Evolutionary conservation across 139 green algal species (phyloP).

Genomic region (Desmodesmus armatus): DNA sequence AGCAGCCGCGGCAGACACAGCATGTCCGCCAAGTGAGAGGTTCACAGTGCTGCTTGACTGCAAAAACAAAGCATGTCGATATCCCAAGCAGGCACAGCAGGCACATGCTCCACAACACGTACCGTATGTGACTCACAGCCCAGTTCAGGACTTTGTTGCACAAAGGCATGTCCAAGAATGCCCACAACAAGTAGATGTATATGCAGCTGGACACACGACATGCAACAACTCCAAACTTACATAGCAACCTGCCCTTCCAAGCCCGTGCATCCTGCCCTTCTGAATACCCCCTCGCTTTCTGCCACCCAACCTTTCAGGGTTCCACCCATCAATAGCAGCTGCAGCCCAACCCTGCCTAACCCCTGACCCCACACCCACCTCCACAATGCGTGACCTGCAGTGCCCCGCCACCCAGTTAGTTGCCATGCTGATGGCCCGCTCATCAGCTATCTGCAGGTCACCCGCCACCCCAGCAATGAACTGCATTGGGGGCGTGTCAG

Average conservation of each 20-base stretch:
- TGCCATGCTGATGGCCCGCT: conserved; percentile 48
- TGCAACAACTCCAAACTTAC: no score
- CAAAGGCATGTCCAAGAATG: no score
- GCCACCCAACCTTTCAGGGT: neutral
- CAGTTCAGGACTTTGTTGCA: no score
- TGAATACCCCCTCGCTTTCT: neutral
- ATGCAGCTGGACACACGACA: no score
- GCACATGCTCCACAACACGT: no score
- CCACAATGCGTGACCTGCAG: conserved; percentile 49
- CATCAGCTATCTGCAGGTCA: conserved; percentile 51
- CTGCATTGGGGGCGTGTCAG: conserved; percentile 4
- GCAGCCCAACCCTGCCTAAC: neutral
- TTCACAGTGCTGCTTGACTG: no score
- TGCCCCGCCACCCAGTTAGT: conserved; percentile 39
- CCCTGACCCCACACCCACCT: conserved; percentile 43
- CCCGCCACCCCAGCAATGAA: conserved; percentile 49
- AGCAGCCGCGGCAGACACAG: neutral
- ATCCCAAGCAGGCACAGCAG: no score
- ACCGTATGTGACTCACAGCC: no score
- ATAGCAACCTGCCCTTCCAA: no score
- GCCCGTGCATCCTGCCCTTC: neutral
- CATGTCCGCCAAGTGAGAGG: no score
- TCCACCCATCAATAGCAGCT: neutral
- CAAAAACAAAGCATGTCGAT: no score
- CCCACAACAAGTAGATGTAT: no score